Percentiles rank a stretch among this genome's conserved stretches.
Evolutionary conservation across 75 land plant genomes (phyloP).

Genomic region (Adiantum capillusveneris): DNA sequence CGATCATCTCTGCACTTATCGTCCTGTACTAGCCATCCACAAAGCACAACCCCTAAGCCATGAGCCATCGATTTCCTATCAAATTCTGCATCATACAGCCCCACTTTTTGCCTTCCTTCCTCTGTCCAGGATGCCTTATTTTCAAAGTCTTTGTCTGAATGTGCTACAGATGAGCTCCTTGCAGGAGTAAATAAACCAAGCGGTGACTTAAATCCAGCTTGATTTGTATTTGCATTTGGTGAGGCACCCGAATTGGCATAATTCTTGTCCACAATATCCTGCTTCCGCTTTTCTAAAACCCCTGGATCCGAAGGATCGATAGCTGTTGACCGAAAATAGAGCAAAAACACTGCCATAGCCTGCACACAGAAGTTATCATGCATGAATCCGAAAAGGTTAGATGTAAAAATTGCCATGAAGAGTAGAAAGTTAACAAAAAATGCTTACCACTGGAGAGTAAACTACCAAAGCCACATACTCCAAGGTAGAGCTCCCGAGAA

Average conservation of each 20-base stretch:
- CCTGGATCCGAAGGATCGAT: constrained; percentile 97
- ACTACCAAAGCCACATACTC: constrained; percentile 52
- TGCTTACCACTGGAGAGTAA: constrained; percentile 57
- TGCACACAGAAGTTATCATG: constrained; percentile 28
- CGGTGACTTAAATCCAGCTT: constrained; percentile 6
- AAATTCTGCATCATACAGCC: constrained; percentile 11
- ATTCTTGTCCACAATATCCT: background rate
- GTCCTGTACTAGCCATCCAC: constrained; percentile 44
- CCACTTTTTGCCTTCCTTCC: constrained; percentile 12
- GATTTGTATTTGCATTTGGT: constrained; percentile 8
- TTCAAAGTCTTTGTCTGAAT: constrained; percentile 16
- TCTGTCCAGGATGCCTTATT: constrained; percentile 32
- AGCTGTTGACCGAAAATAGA: constrained; percentile 76
- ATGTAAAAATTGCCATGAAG: too few species aligned
- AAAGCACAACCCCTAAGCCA: constrained; percentile 27
- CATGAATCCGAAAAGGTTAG: too few species aligned
- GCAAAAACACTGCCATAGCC: constrained; percentile 70
- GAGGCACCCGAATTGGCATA: constrained; percentile 9
- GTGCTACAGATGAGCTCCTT: constrained; percentile 17
- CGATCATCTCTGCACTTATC: constrained; percentile 33
- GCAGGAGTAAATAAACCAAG: constrained; percentile 18
- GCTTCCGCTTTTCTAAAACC: constrained; percentile 30
- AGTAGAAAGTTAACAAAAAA: constrained; percentile 3
- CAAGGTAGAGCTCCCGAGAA: constrained; percentile 47
- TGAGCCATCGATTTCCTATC: constrained; percentile 7